Evolutionary conservation across 495 filamentous ascomycete species (phyloP).

Genomic region (Penicillium salamii): DNA sequence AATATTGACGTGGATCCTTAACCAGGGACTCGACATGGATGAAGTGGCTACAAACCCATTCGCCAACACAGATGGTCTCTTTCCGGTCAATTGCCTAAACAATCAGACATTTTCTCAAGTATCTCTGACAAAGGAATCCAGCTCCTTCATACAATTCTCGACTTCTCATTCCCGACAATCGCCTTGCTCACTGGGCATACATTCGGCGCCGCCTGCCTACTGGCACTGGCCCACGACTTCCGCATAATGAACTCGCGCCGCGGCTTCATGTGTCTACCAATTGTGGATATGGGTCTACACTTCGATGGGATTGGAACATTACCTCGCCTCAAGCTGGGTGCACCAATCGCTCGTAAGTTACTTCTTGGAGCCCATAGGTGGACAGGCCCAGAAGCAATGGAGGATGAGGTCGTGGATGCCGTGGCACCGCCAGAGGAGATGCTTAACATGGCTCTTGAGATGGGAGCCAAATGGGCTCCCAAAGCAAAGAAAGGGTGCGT

Average conservation of each 20-base stretch:
- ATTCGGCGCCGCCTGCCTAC: slow-evolving; percentile 48
- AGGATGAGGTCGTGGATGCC: slow-evolving; percentile 49
- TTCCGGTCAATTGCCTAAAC: slow-evolving; percentile 24
- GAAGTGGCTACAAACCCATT: slow-evolving; percentile 45
- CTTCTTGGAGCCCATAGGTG: slow-evolving; percentile 49
- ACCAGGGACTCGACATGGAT: slow-evolving; percentile 46
- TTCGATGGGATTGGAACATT: slow-evolving; percentile 49
- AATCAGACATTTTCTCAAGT: background rate
- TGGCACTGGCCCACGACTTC: slow-evolving; percentile 49
- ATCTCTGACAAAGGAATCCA: background rate
- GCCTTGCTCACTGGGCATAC: slow-evolving; percentile 51
- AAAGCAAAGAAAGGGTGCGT: slow-evolving; percentile 48
- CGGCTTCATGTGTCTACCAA: slow-evolving; percentile 49
- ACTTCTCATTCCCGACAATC: slow-evolving; percentile 52
- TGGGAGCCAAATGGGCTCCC: slow-evolving; percentile 38
- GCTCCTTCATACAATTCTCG: slow-evolving; percentile 49
- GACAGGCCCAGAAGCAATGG: slow-evolving; percentile 46
- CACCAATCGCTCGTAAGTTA: slow-evolving; percentile 50
- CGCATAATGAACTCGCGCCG: slow-evolving; percentile 50
- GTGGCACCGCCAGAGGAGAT: slow-evolving; percentile 45
- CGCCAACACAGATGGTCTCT: slow-evolving; percentile 51
- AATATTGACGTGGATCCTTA: background rate
- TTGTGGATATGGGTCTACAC: slow-evolving; percentile 49
- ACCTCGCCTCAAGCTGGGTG: slow-evolving; percentile 45
- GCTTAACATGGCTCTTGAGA: slow-evolving; percentile 40